phyloP scores from a whole-genome alignment of 345 rosid species.

The Sisymbrium altissimum region DNA sequence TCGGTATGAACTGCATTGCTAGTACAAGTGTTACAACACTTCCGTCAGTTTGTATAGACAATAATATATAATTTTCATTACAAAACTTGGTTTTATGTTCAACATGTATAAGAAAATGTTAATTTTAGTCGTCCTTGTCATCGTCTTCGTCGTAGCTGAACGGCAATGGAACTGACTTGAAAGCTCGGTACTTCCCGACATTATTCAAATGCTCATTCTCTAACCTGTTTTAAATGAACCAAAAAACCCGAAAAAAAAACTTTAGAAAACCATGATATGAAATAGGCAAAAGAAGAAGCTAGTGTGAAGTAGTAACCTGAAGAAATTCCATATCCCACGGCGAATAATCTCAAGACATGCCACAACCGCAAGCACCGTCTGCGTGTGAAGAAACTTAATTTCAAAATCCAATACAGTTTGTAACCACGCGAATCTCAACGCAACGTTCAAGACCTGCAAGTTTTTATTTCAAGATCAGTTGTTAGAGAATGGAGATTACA shows the following conservation, averaged over 20 bases:
- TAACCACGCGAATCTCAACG: conserved; percentile 62
- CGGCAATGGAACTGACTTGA: conserved; percentile 76
- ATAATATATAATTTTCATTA: not conserved
- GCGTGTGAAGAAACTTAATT: conserved; percentile 30
- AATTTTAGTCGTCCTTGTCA: not conserved
- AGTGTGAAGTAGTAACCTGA: conserved; percentile 32
- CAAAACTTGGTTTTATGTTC: not conserved
- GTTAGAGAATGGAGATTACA: not conserved
- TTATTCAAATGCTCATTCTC: conserved; percentile 84
- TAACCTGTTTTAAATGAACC: conserved; percentile 40
- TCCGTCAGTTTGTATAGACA: not conserved
- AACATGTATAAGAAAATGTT: not conserved
- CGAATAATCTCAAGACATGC: conserved; percentile 60
- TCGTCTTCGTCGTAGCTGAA: conserved; percentile 55
- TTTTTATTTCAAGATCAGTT: not conserved
- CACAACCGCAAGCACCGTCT: conserved; percentile 34
- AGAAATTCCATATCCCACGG: conserved; percentile 71
- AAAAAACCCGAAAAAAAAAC: not conserved
- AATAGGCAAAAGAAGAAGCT: not conserved
- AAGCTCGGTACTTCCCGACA: conserved; percentile 75
- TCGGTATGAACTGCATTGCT: not conserved
- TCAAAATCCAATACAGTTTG: conserved; percentile 49
- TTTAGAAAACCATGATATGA: not conserved
- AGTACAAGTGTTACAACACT: not conserved
- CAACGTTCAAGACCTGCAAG: conserved; percentile 44